Conservation (phyloP, 306 rosid genomes). For the Mucuna pruriens region DNA sequence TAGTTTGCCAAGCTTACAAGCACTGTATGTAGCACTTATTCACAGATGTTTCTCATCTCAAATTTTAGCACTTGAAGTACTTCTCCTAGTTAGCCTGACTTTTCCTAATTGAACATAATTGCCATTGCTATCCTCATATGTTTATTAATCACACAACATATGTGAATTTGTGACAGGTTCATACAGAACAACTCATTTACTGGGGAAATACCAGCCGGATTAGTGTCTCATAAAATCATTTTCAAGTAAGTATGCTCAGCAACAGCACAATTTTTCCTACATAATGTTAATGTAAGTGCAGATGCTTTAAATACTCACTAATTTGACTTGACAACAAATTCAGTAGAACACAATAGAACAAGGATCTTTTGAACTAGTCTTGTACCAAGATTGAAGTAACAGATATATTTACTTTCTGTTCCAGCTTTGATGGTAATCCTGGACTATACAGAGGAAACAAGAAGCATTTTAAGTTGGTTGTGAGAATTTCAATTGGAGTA, state of each 20-base stretch:
- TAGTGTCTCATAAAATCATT: slow-evolving; percentile 58
- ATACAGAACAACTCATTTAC: slow-evolving; percentile 86
- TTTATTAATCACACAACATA: slow-evolving; percentile 13
- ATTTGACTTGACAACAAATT: not conserved
- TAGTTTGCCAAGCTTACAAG: slow-evolving; percentile 72
- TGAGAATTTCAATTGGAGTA: slow-evolving; percentile 68
- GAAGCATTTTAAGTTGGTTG: slow-evolving; percentile 62
- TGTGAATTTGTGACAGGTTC: slow-evolving; percentile 61
- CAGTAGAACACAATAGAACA: slow-evolving; percentile 12
- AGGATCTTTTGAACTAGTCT: slow-evolving; percentile 1
- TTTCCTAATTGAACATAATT: not conserved
- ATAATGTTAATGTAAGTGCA: not conserved
- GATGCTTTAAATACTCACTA: not conserved
- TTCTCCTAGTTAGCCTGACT: not conserved
- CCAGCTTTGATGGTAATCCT: slow-evolving; percentile 67
- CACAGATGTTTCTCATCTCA: slow-evolving; percentile 21
- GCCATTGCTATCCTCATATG: not conserved
- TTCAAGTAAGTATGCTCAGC: slow-evolving; percentile 65
- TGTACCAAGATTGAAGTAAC: slow-evolving; percentile 23
- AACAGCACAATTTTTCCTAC: not conserved
- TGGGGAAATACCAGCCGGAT: slow-evolving; percentile 84
- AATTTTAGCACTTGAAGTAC: not conserved
- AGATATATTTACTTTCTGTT: slow-evolving; percentile 27
- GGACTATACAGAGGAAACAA: slow-evolving; percentile 50
- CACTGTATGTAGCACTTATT: slow-evolving; percentile 65